These are phyloP conservation scores for Lecanicillium sp. DNA, from an alignment of 2,329 filamentous ascomycete species.

Conservation along the genomic window DNA sequence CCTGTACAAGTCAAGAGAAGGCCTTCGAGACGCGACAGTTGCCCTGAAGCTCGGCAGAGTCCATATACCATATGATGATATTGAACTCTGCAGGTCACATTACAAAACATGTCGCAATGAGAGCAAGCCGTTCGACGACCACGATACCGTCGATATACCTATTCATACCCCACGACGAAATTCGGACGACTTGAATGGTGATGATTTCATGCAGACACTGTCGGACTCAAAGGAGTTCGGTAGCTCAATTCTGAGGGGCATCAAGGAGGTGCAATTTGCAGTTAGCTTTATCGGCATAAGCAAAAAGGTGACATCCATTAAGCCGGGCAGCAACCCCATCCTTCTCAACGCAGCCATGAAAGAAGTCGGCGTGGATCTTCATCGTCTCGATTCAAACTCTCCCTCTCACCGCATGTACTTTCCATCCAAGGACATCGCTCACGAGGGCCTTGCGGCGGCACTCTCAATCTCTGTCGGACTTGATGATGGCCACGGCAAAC, in stretches of 20 bases:
- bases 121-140: slow-evolving; percentile 22
- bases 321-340: slow-evolving; percentile 60
- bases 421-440: slow-evolving; percentile 81
- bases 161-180: slow-evolving; percentile 70
- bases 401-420: slow-evolving; percentile 99
- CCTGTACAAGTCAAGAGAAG: slow-evolving; percentile 75
- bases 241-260: slow-evolving; percentile 79
- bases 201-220: slow-evolving; percentile 65
- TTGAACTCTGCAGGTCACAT: slow-evolving; percentile 53
- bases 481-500: slow-evolving; percentile 79
- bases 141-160: slow-evolving; percentile 51
- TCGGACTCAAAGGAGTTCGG: slow-evolving; percentile 91
- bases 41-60: slow-evolving; percentile 85
- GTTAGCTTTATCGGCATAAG: slow-evolving; percentile 85
- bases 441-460: slow-evolving; percentile 86
- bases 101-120: slow-evolving; percentile 39
- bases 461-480: slow-evolving; percentile 88
- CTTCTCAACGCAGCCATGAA: slow-evolving; percentile 89
- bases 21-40: slow-evolving; percentile 81
- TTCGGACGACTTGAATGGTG: slow-evolving; percentile 57
- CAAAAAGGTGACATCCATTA: slow-evolving; percentile 64
- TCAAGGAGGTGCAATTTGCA: slow-evolving; percentile 94
- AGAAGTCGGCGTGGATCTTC: slow-evolving; percentile 86
- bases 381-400: slow-evolving; percentile 84
- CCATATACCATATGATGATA: slow-evolving; percentile 83